Evolutionary conservation across 352 stramenopile genomes (phyloP).

Genomic region (Plasmopara viticola): DNA sequence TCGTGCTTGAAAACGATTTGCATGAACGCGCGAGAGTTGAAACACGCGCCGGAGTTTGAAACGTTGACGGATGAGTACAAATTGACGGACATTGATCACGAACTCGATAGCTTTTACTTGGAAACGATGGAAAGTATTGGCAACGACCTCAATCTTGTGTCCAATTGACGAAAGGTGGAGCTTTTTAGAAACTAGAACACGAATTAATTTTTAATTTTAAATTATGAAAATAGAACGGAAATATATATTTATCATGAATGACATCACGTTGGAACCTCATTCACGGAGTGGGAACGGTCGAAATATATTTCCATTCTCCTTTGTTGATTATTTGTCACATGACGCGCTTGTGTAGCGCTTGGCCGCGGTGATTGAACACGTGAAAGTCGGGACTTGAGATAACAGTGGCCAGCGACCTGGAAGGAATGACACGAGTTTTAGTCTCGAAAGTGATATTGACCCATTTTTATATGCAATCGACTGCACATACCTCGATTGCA

Average conservation of each 20-base stretch:
- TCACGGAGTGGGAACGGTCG: no score
- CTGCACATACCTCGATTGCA: slow-evolving; percentile 50
- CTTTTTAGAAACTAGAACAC: slow-evolving; percentile 17
- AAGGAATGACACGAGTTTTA: slow-evolving; percentile 1
- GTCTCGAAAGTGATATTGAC: neutral
- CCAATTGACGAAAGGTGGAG: slow-evolving; percentile 27
- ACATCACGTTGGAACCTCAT: no score
- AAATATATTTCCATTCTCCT: no score
- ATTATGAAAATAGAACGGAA: slow-evolving; percentile 21
- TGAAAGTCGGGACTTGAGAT: slow-evolving; percentile 69
- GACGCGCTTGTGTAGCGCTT: slow-evolving; percentile 66
- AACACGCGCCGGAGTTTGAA: slow-evolving; percentile 59
- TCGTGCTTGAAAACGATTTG: slow-evolving; percentile 7
- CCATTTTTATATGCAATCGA: neutral
- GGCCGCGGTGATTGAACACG: slow-evolving; percentile 78
- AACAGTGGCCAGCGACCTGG: slow-evolving; percentile 57
- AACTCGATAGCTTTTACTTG: slow-evolving; percentile 79
- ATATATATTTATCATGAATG: neutral
- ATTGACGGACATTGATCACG: slow-evolving; percentile 74
- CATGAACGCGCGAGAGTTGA: slow-evolving; percentile 34
- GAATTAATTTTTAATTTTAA: slow-evolving; percentile 5
- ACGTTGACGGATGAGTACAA: slow-evolving; percentile 72
- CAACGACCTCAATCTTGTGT: slow-evolving; percentile 55
- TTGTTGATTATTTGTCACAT: slow-evolving; percentile 18
- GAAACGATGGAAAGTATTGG: slow-evolving; percentile 60